These are phyloP conservation scores for Candida sakaeoensis DNA, from an alignment of 805 yeast species.

Conservation along the genomic window DNA sequence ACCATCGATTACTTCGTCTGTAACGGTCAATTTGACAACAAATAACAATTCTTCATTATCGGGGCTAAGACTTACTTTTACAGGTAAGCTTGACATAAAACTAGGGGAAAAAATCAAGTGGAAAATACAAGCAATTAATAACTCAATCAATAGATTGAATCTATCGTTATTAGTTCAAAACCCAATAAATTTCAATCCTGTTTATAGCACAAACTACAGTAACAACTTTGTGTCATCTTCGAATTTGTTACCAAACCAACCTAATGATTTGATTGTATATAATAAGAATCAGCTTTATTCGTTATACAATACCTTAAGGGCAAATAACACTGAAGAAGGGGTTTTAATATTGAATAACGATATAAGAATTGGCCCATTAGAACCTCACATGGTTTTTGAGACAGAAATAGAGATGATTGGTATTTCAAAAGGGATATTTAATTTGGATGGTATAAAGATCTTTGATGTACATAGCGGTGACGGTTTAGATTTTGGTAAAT, in stretches of 20 bases:
- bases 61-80: constrained; percentile 47
- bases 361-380: constrained; percentile 57
- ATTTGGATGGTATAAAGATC: constrained; percentile 61
- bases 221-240: constrained; percentile 15
- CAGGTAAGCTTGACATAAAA: constrained; percentile 58
- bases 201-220: constrained; percentile 11
- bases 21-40: constrained; percentile 35
- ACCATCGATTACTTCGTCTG: constrained; percentile 10
- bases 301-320: constrained; percentile 34
- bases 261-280: constrained; percentile 16
- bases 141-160: constrained; percentile 47
- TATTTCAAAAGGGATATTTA: constrained; percentile 59
- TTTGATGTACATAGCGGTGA: constrained; percentile 65
- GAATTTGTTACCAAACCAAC: constrained; percentile 12
- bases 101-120: constrained; percentile 61
- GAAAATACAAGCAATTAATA: constrained; percentile 65
- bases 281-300: constrained; percentile 22
- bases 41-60: constrained; percentile 24
- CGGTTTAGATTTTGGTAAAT: constrained; percentile 63
- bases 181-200: constrained; percentile 23
- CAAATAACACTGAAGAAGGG: constrained; percentile 43
- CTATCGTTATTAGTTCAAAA: constrained; percentile 44
- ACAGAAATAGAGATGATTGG: constrained; percentile 60
- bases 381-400: constrained; percentile 61
- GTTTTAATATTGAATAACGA: constrained; percentile 64